A percentile compares a stretch with the other conserved stretches of the same genome.
phyloP scores from a whole-genome alignment of 2,329 filamentous ascomycete genomes.

The Cladorrhinum sp. region DNA sequence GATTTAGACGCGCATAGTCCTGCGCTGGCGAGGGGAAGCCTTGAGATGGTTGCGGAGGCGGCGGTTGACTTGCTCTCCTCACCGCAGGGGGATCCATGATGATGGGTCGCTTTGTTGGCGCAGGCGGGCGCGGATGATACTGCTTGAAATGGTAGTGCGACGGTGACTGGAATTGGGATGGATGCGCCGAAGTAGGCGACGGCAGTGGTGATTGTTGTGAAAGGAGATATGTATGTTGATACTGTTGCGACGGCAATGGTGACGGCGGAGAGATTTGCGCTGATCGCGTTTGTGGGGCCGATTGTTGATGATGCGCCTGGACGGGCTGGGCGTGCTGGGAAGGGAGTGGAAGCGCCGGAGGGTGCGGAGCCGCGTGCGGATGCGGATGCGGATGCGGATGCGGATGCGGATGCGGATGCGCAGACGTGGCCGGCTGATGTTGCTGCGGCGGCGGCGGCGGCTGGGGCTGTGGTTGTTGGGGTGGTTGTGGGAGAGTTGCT shows the following conservation, averaged over 20 bases:
- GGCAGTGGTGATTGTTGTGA: constrained; percentile 14
- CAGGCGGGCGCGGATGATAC: constrained; percentile 1
- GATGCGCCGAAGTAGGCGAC: neutral
- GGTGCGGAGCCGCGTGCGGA: neutral
- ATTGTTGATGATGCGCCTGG: constrained; percentile 7
- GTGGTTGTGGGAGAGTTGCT: neutral
- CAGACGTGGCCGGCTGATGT: constrained; percentile 6
- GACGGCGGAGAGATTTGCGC: constrained; percentile 14
- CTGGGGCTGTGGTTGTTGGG: constrained; percentile 1
- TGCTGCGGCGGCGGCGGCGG: neutral
- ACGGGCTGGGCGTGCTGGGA: neutral
- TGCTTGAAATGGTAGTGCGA: constrained; percentile 2
- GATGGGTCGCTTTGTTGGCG: constrained; percentile 17
- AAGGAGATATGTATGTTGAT: constrained; percentile 8
- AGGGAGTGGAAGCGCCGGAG: neutral
- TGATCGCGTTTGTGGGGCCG: constrained; percentile 16
- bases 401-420: constrained; percentile 8
- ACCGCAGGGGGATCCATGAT: constrained; percentile 33
- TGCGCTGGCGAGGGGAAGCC: constrained; percentile 38
- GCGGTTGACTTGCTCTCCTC: constrained; percentile 17
- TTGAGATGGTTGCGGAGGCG: neutral
- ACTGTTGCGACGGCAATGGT: constrained; percentile 4
- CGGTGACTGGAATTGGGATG: neutral
- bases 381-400: constrained; percentile 8
- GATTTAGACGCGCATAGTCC: constrained; percentile 30